phyloP scores from a whole-genome alignment of 306 rosid genomes.

The Prunus fruticosa region DNA sequence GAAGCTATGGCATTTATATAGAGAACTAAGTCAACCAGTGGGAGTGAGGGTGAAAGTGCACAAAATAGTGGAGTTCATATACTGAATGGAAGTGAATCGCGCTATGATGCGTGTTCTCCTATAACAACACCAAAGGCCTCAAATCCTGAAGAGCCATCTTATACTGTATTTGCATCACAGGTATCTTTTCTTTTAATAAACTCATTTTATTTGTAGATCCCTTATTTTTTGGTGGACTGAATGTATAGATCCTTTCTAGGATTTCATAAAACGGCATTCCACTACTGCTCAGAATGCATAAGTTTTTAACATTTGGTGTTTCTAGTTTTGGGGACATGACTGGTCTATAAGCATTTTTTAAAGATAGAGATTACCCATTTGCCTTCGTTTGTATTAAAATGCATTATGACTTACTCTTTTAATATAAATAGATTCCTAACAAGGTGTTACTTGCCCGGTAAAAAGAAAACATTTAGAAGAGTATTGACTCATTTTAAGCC shows the following conservation, averaged over 20 bases:
- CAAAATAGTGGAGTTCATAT: constrained; percentile 47
- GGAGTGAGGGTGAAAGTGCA: constrained; percentile 48
- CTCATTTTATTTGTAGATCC: neutral
- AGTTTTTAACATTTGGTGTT: neutral
- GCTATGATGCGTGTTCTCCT: constrained; percentile 44
- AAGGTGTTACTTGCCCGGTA: neutral
- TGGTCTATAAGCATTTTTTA: neutral
- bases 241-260: neutral
- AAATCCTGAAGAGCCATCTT: constrained; percentile 40
- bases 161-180: constrained; percentile 41
- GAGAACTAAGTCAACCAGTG: constrained; percentile 73
- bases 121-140: constrained; percentile 52
- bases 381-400: neutral
- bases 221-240: too few relatives aligned
- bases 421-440: neutral
- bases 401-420: neutral
- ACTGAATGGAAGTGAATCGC: constrained; percentile 72
- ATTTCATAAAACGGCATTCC: neutral
- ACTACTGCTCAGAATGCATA: neutral
- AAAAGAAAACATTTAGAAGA: neutral
- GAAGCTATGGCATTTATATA: constrained; percentile 33
- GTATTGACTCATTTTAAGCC: neutral
- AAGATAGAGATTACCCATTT: neutral
- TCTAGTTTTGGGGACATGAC: neutral
- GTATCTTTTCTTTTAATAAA: constrained; percentile 27